Conservation (phyloP, 2,329 filamentous ascomycete species). For the Aspergillus sp. region DNA sequence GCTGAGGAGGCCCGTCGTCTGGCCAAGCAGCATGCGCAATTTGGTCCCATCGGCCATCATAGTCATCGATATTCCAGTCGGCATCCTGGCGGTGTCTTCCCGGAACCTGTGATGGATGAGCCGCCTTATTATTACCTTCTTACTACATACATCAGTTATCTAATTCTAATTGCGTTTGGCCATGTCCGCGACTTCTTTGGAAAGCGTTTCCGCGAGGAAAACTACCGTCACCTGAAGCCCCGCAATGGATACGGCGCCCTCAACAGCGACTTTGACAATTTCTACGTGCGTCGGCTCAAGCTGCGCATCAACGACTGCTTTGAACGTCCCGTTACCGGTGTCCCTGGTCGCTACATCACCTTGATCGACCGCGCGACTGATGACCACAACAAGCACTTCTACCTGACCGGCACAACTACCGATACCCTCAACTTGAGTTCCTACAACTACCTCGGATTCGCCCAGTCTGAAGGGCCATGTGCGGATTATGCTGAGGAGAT, state of each 20-base stretch:
- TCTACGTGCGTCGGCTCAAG: slow-evolving; percentile 90
- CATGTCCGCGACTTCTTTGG: slow-evolving; percentile 97
- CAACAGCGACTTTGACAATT: slow-evolving; percentile 98
- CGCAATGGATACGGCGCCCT: slow-evolving; percentile 89
- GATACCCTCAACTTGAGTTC: slow-evolving; percentile 98
- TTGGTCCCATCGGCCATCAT: slow-evolving; percentile 75
- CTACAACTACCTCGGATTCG: slow-evolving; percentile 98
- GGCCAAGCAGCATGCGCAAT: slow-evolving; percentile 79
- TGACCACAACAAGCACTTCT: slow-evolving; percentile 87
- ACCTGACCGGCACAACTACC: slow-evolving; percentile 81
- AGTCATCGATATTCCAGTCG: slow-evolving; percentile 86
- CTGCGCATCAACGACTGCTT: slow-evolving; percentile 96
- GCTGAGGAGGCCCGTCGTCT: slow-evolving; percentile 74
- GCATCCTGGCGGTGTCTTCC: slow-evolving; percentile 75
- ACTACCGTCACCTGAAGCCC: slow-evolving; percentile 78
- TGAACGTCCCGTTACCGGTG: slow-evolving; percentile 83
- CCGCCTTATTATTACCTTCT: slow-evolving; percentile 95
- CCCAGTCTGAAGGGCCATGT: slow-evolving; percentile 93
- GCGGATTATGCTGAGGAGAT: slow-evolving; percentile 86
- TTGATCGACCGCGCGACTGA: slow-evolving; percentile 85
- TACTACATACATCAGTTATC: slow-evolving; percentile 97
- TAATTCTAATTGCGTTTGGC: slow-evolving; percentile 90
- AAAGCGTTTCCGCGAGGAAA: slow-evolving; percentile 83
- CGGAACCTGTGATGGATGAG: slow-evolving; percentile 84
- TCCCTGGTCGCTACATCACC: slow-evolving; percentile 90